Base-by-base conservation (phyloP, 768 basidiomycete species). In the Cantharellus anzutake region DNA sequence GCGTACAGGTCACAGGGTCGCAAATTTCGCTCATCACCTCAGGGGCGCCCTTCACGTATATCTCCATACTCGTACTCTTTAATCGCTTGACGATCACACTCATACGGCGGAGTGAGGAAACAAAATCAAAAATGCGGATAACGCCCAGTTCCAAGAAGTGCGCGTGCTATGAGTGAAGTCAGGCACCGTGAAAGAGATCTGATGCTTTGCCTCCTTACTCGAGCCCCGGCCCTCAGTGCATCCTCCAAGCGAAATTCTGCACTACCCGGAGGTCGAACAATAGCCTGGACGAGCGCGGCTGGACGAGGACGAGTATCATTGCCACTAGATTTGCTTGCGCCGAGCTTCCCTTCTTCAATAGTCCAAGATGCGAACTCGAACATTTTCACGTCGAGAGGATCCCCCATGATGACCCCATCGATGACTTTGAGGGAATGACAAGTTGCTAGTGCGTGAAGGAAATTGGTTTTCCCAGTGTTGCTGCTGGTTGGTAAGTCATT, bases 21-120 rank as follows among this genome's bases (percentile, higher is more conserved):
- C 96, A 99, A 60, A 99, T 97, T 48, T 93, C 92, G 4, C 72
- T 70, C 93, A 99, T 98, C 60, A 97, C 90, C 70, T 99, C 96
- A 0, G 96, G 96, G 2, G 96, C 96, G n/a, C 96, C 96, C 68
- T 99, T 99, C 66, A 93, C 92, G 68, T 98, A 98, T 5, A 97
- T 77, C 68, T 99, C 96, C 91, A 99, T 97, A 69, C 86, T 90
- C 58, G 72, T 80, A 64, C 93, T 93, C 70, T 86, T 96, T 58
- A 99, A 77, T 57, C 90, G 78, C 70, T 97, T 99, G 66, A 97
- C 94, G 58, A 99, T 81, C 37, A 99, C 96, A 63, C 93, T 96
- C 94, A 99, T 99, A 57, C 96, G 75, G 37, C 96, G 79, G 29
- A 98, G 75, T 3, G 86, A 76, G 4, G 94, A 96, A 2, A 94